Conservation (phyloP, 1,284 basidiomycete genomes). For the Naganishia sp. region DNA sequence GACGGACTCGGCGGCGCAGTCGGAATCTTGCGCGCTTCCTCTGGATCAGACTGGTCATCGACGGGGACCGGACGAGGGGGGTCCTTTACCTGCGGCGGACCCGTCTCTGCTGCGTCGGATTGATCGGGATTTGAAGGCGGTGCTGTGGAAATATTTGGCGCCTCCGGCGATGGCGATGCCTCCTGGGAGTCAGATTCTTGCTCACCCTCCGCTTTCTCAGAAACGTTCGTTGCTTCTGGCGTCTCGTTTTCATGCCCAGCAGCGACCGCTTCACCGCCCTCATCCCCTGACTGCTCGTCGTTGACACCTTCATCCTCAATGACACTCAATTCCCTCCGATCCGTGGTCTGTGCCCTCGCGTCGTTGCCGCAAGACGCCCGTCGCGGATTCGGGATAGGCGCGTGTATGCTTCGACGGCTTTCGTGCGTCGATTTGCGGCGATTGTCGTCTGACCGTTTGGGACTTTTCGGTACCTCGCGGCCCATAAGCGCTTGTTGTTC, state of each 20-base stretch:
- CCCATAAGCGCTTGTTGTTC: conserved; percentile 7
- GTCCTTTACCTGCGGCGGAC: no score
- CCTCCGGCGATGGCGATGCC: no score
- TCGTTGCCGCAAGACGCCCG: background rate
- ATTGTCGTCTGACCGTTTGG: background rate
- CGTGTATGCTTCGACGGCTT: conserved; percentile 36
- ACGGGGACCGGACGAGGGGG: background rate
- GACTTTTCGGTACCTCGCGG: conserved; percentile 4
- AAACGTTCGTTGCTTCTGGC: no score
- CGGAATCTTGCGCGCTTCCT: background rate
- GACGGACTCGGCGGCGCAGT: conserved; percentile 7
- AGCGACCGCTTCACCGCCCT: background rate
- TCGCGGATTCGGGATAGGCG: conserved; percentile 38
- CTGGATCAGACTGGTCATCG: background rate
- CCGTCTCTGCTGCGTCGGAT: no score
- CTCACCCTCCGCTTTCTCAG: background rate
- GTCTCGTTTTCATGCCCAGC: no score
- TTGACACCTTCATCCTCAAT: conserved; percentile 44
- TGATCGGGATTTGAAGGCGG: no score
- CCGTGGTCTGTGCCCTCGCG: conserved; percentile 32
- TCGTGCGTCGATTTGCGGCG: conserved; percentile 20
- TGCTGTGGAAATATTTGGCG: no score
- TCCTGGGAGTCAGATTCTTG: no score
- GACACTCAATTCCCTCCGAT: conserved; percentile 48
- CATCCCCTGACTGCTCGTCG: background rate